Base-by-base conservation (phyloP, 2,329 filamentous ascomycete genomes). In the Fusarium sp. region DNA sequence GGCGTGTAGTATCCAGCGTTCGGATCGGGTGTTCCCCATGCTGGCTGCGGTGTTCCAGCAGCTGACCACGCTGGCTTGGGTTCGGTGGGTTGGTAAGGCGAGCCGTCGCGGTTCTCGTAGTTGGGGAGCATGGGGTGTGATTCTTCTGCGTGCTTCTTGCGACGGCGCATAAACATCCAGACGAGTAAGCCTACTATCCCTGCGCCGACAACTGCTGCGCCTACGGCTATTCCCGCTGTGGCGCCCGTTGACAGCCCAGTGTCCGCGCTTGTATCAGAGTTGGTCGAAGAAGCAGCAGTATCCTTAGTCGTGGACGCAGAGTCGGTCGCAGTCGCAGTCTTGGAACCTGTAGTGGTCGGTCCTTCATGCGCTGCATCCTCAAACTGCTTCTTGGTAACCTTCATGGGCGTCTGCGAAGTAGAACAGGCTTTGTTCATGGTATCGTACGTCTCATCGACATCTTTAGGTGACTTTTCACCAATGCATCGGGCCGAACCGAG, bases 401-500 rank as follows among this genome's bases (percentile, higher is more conserved):
- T 72, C 20, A 87, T 71, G 1, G 80, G 80, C 10, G 83, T 84
- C 4, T 77, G 72, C 0, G 82, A 84, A 23, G 77, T 73, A 4
- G 72, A 66, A 69, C 85, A 87, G 13, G 83, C 82, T 15, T 69
- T 68, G 4, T 70, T 61, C 77, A 87, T 79, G 5, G 75, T 82
- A 9, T 74, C 69, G 67, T 84, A 87, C 17, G 84, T 82, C 17
- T 71, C 56, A 15, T 74, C 63, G 8, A 86, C 66, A 42, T 85
- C 81, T 21, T 21, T 67, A 1, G 74, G 70, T 18, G 69, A 71
- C 5, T 70, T 33, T 17, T 70, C 58, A 10, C 80, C 83, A 14
- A 87, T 71, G 64, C 85, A 87, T 14, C 63, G 67, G 4, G 84
- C 85, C 4, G 82, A 71, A 33, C 78, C 78, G 20, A 79, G 81